Base-by-base conservation (phyloP, 2,329 filamentous ascomycete species). In the Monosporascus sp. region DNA sequence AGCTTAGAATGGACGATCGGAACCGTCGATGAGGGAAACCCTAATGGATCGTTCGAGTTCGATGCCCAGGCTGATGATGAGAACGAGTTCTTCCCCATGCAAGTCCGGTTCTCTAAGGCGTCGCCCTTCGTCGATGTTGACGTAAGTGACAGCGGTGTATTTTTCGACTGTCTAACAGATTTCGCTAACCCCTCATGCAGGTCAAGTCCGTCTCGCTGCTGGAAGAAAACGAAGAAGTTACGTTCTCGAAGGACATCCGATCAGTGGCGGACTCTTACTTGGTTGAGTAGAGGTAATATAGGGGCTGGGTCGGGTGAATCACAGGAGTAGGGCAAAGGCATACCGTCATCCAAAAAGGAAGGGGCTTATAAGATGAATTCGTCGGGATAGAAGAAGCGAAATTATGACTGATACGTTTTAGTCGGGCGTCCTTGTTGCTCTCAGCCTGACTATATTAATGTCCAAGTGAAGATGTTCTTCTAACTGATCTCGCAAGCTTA, bases 71-170 rank as follows among this genome's bases (percentile, higher is more conserved):
- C 89, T 11, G 83, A 85, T 52, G 89, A 92, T 61, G 94, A 97
- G 68, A 87, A 90, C 53, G 92, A 97, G 64, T 97, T 97, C 77
- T 99, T 99, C 85, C 94, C 94, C 1, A 97, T 99, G 92, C 87
- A 83, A 51, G 86, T 97, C 56, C 82, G 86, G 51, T 99, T 99
- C 74, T 86, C 84, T 58, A 97, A 96, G 80, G 81, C 84, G 43
- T 84, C 81, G 54, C 93, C 94, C 28, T 96, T 90, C 70, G 82
- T 97, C 49, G 91, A 97, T 65, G 89, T 99, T 59, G 91, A 97
- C 75, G 93, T 97, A 78, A 86, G 88, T 82, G 58, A 46, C n/a
- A 51, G 11, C 22, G 20, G 7, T 55, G 38, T 11, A 28, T 22
- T 37, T 38, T 37, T 41, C 5, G 2, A 28, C 7, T 15, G 24